Evolutionary conservation across 2,329 filamentous ascomycete species (phyloP).

Genomic region (Clarireedia paspali): DNA sequence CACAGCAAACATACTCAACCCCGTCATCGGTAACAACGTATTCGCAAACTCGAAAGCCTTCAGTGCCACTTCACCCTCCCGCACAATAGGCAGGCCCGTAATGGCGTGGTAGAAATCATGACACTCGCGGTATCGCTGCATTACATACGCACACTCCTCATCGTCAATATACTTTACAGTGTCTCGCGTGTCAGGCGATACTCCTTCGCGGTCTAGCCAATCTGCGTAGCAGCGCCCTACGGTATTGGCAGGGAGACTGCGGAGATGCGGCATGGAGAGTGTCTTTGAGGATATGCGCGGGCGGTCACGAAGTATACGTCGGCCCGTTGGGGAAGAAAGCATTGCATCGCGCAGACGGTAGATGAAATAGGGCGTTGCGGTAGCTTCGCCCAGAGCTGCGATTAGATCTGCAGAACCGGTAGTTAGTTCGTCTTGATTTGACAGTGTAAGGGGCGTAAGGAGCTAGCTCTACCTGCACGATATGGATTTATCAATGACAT

Average conservation of each 20-base stretch:
- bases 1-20: constrained; percentile 69
- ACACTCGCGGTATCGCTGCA: constrained; percentile 95
- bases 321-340: constrained; percentile 75
- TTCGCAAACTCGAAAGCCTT: constrained; percentile 98
- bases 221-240: constrained; percentile 76
- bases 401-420: constrained; percentile 65
- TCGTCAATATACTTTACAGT: constrained; percentile 87
- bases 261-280: constrained; percentile 58
- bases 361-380: constrained; percentile 91
- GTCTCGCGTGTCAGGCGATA: constrained; percentile 82
- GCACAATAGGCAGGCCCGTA: constrained; percentile 79
- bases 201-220: constrained; percentile 92
- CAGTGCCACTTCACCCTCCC: constrained; percentile 95
- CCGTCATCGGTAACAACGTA: constrained; percentile 91
- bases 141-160: constrained; percentile 93
- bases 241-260: constrained; percentile 61
- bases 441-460: background rate
- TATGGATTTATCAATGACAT: constrained; percentile 66
- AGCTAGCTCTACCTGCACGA: constrained; percentile 53
- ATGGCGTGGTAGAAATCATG: constrained; percentile 98
- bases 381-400: constrained; percentile 87
- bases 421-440: background rate
- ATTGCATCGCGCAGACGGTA: constrained; percentile 85
- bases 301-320: constrained; percentile 82
- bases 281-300: constrained; percentile 76